A percentile compares a stretch with the other conserved stretches of the same genome.
Conservation (phyloP, 257 asterid species). For the Scutellaria barbata region DNA sequence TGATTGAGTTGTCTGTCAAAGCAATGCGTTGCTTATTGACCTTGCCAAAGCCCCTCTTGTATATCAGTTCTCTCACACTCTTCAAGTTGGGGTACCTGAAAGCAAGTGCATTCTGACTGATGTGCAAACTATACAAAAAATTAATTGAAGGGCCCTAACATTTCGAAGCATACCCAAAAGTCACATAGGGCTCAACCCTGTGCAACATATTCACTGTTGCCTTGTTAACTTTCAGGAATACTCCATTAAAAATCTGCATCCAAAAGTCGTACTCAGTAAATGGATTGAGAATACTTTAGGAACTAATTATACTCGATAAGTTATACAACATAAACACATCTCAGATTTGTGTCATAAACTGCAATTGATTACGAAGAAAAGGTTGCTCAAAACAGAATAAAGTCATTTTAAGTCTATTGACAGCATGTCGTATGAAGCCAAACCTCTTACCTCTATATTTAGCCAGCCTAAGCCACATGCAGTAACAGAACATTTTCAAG, state of each 20-base stretch:
- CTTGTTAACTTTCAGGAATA: constrained; percentile 60
- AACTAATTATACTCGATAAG: not conserved
- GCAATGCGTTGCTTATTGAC: constrained; percentile 58
- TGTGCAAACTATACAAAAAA: not conserved
- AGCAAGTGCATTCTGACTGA: not conserved
- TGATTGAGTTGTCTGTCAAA: constrained; percentile 52
- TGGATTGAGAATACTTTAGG: not conserved
- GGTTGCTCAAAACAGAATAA: not conserved
- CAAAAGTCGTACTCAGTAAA: not conserved
- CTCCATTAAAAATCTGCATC: constrained; percentile 55
- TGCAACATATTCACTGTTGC: constrained; percentile 61
- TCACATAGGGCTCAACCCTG: constrained; percentile 62
- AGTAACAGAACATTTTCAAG: not conserved
- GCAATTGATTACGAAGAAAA: not conserved
- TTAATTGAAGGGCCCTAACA: no score
- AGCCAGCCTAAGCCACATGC: not conserved
- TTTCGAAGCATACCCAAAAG: constrained; percentile 43
- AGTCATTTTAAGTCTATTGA: not conserved
- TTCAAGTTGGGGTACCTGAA: constrained; percentile 60
- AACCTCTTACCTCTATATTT: not conserved
- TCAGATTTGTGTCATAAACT: not conserved
- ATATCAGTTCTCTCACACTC: constrained; percentile 57
- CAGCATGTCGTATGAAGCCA: not conserved
- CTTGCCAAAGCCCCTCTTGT: constrained; percentile 63
- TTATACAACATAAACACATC: not conserved